Conservation (phyloP, 129 eudicot species). For the Heracleum sosnowskyi region DNA sequence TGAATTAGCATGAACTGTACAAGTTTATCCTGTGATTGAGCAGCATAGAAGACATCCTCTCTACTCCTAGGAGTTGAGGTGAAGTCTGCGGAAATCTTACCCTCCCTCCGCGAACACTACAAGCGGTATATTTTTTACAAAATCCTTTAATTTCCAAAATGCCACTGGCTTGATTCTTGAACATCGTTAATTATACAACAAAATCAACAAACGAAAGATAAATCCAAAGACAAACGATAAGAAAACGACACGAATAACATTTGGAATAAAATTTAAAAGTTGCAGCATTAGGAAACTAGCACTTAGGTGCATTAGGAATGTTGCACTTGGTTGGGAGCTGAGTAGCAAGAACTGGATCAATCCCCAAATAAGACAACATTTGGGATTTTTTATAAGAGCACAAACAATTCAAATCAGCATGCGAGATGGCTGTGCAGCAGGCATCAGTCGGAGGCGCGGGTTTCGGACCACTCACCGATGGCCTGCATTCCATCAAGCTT, state of each 20-base stretch:
- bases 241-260: neutral
- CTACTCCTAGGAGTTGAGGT: neutral
- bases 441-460: slow-evolving; percentile 8
- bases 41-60: neutral
- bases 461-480: slow-evolving; percentile 20
- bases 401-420: slow-evolving; percentile 16
- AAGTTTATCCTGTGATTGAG: no score
- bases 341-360: slow-evolving; percentile 19
- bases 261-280: neutral
- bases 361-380: slow-evolving; percentile 6
- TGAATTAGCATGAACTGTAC: neutral
- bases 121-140: no score
- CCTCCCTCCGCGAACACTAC: no score
- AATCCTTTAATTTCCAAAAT: no score
- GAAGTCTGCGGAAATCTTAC: neutral
- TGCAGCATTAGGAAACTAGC: neutral
- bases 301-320: slow-evolving; percentile 5
- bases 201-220: neutral
- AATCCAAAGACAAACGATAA: neutral
- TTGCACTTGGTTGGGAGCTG: slow-evolving; percentile 19
- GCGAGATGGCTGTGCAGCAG: slow-evolving; percentile 15
- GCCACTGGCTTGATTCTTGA: neutral
- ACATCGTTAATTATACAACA: neutral
- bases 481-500: slow-evolving; percentile 22
- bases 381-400: slow-evolving; percentile 19